Percentiles rank a stretch among this genome's conserved stretches.
phyloP scores from a whole-genome alignment of 73 alveolate species.

The Uronychia setigera region DNA sequence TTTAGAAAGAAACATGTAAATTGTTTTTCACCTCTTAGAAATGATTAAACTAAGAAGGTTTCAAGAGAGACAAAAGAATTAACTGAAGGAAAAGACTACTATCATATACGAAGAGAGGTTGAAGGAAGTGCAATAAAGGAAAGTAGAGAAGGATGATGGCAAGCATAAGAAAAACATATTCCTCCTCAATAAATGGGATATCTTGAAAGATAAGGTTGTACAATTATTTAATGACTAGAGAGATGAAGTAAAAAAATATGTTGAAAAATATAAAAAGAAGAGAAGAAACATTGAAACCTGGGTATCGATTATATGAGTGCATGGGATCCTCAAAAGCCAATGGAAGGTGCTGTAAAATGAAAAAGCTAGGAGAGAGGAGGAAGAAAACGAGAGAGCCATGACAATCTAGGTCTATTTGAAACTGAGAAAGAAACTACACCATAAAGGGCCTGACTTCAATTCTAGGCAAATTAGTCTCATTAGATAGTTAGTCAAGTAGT shows the following conservation, averaged over 20 bases:
- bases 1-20: not conserved
- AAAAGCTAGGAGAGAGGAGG: not conserved
- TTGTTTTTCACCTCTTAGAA: not conserved
- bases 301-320: no score
- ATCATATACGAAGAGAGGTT: not conserved
- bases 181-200: not conserved
- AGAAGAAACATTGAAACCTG: not conserved
- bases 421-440: not conserved
- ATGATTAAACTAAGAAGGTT: not conserved
- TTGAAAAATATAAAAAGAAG: no score
- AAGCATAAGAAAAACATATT: no score
- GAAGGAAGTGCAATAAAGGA: not conserved
- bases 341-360: not conserved
- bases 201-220: not conserved
- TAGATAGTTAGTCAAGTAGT: no score
- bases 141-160: not conserved
- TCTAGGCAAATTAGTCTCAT: no score
- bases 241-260: not conserved
- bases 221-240: not conserved
- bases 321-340: not conserved
- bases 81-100: not conserved
- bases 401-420: not conserved
- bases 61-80: not conserved
- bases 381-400: not conserved
- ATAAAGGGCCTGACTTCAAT: no score